Evolutionary conservation across 2,329 filamentous ascomycete genomes (phyloP).

Genomic region (Lasiodiplodia gonubiensis): DNA sequence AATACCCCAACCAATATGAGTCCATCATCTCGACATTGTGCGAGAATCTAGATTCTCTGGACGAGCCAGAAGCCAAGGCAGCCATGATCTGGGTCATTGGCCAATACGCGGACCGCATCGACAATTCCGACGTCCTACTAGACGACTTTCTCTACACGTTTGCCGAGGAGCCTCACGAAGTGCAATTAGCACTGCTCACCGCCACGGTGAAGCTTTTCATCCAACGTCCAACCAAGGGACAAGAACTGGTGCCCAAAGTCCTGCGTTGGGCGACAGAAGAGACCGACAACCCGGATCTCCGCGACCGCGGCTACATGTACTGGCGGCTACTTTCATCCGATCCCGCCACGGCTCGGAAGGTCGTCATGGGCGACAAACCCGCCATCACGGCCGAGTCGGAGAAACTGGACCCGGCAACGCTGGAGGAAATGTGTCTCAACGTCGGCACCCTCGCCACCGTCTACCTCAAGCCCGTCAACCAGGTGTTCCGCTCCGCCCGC

Average conservation of each 20-base stretch:
- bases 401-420: slow-evolving; percentile 84
- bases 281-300: slow-evolving; percentile 96
- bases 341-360: slow-evolving; percentile 79
- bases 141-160: slow-evolving; percentile 96
- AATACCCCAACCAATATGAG: slow-evolving; percentile 98
- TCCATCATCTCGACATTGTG: slow-evolving; percentile 95
- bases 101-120: slow-evolving; percentile 95
- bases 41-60: slow-evolving; percentile 92
- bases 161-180: slow-evolving; percentile 91
- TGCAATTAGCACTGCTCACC: slow-evolving; percentile 91
- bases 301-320: slow-evolving; percentile 98
- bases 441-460: slow-evolving; percentile 96
- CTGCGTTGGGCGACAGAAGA: slow-evolving; percentile 99
- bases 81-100: slow-evolving; percentile 99
- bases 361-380: slow-evolving; percentile 98
- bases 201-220: slow-evolving; percentile 98
- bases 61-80: slow-evolving; percentile 96
- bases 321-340: slow-evolving; percentile 95
- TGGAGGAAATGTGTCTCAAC: slow-evolving; percentile 97
- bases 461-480: slow-evolving; percentile 96
- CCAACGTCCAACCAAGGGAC: slow-evolving; percentile 91
- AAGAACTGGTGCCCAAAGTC: slow-evolving; percentile 90
- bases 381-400: slow-evolving; percentile 96
- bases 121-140: slow-evolving; percentile 90
- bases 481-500: slow-evolving; percentile 89